These are phyloP conservation scores for Penicillium brevicompactum DNA, from an alignment of 2,329 filamentous ascomycete genomes.

Conservation along the genomic window DNA sequence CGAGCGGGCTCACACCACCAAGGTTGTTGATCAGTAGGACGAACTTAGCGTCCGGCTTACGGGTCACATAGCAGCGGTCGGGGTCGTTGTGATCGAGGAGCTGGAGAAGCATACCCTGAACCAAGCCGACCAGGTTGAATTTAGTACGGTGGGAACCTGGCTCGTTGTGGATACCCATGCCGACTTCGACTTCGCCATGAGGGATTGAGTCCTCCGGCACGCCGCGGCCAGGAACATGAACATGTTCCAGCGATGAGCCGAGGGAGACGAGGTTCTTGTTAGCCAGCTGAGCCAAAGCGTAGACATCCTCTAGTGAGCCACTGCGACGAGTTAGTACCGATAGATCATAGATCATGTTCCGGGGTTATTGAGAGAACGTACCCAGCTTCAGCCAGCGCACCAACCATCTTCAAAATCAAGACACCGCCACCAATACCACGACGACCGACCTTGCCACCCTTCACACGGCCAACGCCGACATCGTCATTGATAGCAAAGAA, in stretches of 20 bases:
- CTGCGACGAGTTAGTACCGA: conserved; percentile 21
- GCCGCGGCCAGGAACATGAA: conserved; percentile 84
- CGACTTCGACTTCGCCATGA: conserved; percentile 64
- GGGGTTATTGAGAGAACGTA: conserved; percentile 32
- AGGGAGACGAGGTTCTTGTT: conserved; percentile 81
- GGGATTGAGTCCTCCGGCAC: conserved; percentile 54
- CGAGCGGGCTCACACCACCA: conserved; percentile 67
- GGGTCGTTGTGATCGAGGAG: conserved; percentile 64
- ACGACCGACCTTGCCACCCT: conserved; percentile 87
- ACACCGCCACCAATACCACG: conserved; percentile 91
- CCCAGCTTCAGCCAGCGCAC: conserved; percentile 76
- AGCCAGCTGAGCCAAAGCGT: conserved; percentile 68
- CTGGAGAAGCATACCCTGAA: conserved; percentile 66
- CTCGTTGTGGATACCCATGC: conserved; percentile 75
- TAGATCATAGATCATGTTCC: neutral
- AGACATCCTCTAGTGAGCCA: conserved; percentile 68
- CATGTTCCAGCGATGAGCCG: conserved; percentile 81
- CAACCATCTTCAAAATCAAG: conserved; percentile 85
- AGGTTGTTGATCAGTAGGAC: conserved; percentile 71
- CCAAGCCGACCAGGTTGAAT: conserved; percentile 51
- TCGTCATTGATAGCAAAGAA: conserved; percentile 94
- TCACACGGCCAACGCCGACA: conserved; percentile 78
- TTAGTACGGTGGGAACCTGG: conserved; percentile 56
- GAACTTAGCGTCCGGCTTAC: conserved; percentile 60
- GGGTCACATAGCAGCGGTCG: conserved; percentile 64